Evolutionary conservation across 306 rosid genomes (phyloP), one percentile per base, ranked within the genome.

Genomic region (Morella rubra): DNA sequence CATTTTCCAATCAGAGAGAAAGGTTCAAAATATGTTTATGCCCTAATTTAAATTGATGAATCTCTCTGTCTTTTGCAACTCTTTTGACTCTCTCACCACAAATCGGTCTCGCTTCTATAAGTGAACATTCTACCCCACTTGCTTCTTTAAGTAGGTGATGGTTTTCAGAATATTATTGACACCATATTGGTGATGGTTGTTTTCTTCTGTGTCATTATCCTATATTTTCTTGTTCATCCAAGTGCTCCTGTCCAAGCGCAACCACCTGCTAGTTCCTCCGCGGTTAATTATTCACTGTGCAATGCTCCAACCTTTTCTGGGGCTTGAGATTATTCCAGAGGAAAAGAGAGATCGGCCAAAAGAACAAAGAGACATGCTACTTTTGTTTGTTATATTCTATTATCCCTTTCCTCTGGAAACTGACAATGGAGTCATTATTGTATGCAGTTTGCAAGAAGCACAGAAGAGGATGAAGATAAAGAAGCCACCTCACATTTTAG

Each of bases 391-490:
- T 71, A 19, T 24, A 64, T 64, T 51, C 58, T 44, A 71, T 71
- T 76, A 62, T 66, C 49, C 5, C 19, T 9, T 18, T 44, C 2
- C 45, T 49, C 55, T 80, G 81, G 61, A 62, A 47, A 64, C 75
- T 59, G 52, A 77, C 58, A 42, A 61, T n/a, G 44, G 52, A 73
- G 61, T 83, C 73, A 77, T 85, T 85, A 16, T 82, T 53, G 44
- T 77, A 50, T 73, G 84, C 86, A 96, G 99, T 82, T 91, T 96
- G 91, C 99, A 96, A 91, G 99, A 96, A 81, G 99, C 99, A 13
- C 98, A 96, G 87, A 96, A 96, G 90, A 87, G 99, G 87, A 96
- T 96, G 99, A 96, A 96, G 87, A 96, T 96, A 76, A 96, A 96
- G 89, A 93, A 96, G 84, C 91, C 98, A 19, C 99, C 99, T 9